Evolutionary conservation across 345 rosid species (phyloP).

Genomic region (Populus tremula): DNA sequence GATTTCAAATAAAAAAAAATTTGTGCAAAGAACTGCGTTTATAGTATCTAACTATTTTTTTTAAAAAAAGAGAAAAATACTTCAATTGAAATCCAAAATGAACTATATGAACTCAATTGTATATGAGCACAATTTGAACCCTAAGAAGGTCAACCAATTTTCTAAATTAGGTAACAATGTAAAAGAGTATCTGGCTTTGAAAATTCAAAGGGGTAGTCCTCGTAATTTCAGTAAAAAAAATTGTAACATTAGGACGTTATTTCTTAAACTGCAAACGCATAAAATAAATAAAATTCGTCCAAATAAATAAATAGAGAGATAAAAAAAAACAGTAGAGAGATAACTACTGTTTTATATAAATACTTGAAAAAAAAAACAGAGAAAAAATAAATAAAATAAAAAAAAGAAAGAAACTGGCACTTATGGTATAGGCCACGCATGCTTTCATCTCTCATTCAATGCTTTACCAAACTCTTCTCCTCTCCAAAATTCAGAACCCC

Average conservation of each 20-base stretch:
- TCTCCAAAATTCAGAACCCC: constrained; percentile 12
- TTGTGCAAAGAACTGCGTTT: no score
- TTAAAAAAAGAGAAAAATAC: neutral
- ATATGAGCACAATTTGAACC: neutral
- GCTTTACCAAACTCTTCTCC: constrained; percentile 67
- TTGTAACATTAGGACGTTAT: neutral
- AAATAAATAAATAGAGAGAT: neutral
- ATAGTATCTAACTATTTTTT: no score
- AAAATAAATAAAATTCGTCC: neutral
- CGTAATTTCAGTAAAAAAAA: constrained; percentile 16
- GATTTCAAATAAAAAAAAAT: no score
- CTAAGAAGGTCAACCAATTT: neutral
- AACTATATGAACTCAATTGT: neutral
- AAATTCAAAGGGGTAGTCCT: constrained; percentile 14
- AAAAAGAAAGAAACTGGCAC: constrained; percentile 28
- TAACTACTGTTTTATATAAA: neutral
- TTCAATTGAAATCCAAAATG: neutral
- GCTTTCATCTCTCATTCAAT: constrained; percentile 47
- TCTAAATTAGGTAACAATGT: neutral
- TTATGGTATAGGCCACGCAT: constrained; percentile 29
- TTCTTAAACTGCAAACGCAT: no score
- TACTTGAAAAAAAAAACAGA: neutral
- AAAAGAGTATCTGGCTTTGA: neutral
- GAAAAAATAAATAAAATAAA: neutral
- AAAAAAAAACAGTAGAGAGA: constrained; percentile 4